Evolutionary conservation across 2,329 filamentous ascomycete genomes (phyloP), one percentile per base, ranked within the genome.

Genomic region (Fusarium albidum): DNA sequence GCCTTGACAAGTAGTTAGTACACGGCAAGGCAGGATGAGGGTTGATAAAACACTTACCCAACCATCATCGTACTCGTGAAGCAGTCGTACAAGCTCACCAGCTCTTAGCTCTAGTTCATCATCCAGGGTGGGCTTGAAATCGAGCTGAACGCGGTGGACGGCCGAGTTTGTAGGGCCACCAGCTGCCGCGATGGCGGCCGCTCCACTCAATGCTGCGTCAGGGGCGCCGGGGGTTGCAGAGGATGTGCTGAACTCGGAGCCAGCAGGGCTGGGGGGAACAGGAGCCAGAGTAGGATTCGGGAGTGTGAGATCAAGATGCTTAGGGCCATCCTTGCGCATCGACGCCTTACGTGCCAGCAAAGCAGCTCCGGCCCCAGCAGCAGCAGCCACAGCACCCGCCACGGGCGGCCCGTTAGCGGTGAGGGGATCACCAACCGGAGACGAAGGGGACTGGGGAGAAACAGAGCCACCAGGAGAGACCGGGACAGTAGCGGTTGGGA

Each of bases 31-130:
- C 21, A 29, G 32, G 10, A 13, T 17, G 6, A 29, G 5, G 9
- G 13, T 9, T 13, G 17, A 9, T 9, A 21, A 17, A 49, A 33
- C 15, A 82, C 90, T 83, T 83, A 94, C 91, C 95, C 95, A 99
- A 68, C 95, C 95, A 75, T 99, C 95, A 70, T 99, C 95, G 68
- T 98, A 99, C 75, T 96, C 93, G 69, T 98, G 94, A 45, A 98
- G 80, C 60, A 99, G 79, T 60, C 94, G 85, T 43, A 98, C 91
- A 41, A 99, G 81, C 58, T 96, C 88, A 45, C 95, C 95, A 52
- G 88, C 85, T 58, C 80, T 83, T 37, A 99, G 82, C 58, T 86
- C 90, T 68, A 99, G 80, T 75, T 99, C 95, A 69, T 99, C 95
- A 6, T 92, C 89, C 82, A 98, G 88, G 4, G 90, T 94, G 21